phyloP scores from a whole-genome alignment of 306 rosid species.

The Quercus wislizeni region DNA sequence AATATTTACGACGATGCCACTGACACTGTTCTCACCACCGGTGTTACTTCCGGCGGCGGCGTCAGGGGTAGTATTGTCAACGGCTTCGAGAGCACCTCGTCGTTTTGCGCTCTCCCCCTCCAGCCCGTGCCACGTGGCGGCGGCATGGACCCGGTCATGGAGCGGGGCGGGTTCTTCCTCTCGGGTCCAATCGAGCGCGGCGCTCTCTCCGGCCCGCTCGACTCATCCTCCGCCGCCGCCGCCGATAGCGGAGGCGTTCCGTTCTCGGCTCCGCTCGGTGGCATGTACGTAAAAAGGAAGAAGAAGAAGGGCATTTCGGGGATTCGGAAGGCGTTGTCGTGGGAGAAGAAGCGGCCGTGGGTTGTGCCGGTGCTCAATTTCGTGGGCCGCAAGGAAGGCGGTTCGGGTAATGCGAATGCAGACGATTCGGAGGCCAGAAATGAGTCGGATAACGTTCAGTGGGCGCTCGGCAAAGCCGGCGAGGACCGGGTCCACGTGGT shows the following conservation, averaged over 20 bases:
- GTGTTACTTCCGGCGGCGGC: slow-evolving; percentile 32
- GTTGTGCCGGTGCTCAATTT: slow-evolving; percentile 82
- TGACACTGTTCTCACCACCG: slow-evolving; percentile 33
- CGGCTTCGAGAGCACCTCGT: slow-evolving; percentile 87
- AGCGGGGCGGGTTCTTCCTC: slow-evolving; percentile 78
- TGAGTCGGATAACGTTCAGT: slow-evolving; percentile 65
- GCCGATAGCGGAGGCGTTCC: slow-evolving; percentile 41
- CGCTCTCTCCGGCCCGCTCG: slow-evolving; percentile 86
- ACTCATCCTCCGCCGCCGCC: slow-evolving; percentile 24
- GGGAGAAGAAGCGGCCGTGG: slow-evolving; percentile 90
- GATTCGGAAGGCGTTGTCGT: slow-evolving; percentile 66
- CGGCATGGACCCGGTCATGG: slow-evolving; percentile 54
- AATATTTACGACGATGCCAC: slow-evolving; percentile 45
- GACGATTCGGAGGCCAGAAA: slow-evolving; percentile 38
- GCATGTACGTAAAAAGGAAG: slow-evolving; percentile 49
- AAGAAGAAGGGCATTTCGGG: slow-evolving; percentile 69
- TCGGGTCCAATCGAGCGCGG: slow-evolving; percentile 92
- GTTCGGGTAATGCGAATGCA: slow-evolving; percentile 23
- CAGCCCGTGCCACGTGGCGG: slow-evolving; percentile 69
- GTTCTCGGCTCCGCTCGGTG: slow-evolving; percentile 89
- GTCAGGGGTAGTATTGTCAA: slow-evolving; percentile 51
- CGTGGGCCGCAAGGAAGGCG: slow-evolving; percentile 62
- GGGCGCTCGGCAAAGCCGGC: slow-evolving; percentile 92
- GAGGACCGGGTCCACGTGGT: slow-evolving; percentile 95
- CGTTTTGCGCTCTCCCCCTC: slow-evolving; percentile 78